Base-by-base conservation (phyloP, 805 yeast genomes). In the Blastobotrys attinorum region DNA sequence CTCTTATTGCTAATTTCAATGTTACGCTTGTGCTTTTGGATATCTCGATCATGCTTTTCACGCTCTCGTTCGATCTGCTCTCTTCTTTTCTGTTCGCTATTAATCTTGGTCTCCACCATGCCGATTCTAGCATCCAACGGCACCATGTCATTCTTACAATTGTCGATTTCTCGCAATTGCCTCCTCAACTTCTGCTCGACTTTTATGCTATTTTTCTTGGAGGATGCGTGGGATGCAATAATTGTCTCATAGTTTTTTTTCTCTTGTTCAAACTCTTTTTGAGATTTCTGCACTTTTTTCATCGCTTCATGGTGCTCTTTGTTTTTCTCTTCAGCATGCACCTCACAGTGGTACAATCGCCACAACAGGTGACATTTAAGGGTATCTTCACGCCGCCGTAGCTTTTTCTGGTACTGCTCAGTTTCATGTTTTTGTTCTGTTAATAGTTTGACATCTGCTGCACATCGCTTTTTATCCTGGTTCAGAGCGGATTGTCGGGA, bases 401-500 rank as follows among this genome's bases (percentile, higher is more conserved):
- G n/a, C 54, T 76, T 79, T 27, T 64, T 59, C 50, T 80, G 81
- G 59, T 77, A 87, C 45, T 72, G 65, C 46, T 79, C 83, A 39
- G 83, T 82, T 58, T 87, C 92, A 3, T 67, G 67, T 52, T 81
- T 71, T 58, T 87, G 95, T 47, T 77, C 86, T 51, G 77, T 78
- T 54, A 86, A 86, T 53, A 81, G 89, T 58, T 75, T 82, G 39
- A 84, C 71, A 58, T 86, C 97, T 31, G 79, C 81, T 35, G 80
- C 69, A 31, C 80, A 74, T 59, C 89, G 75, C 61, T 81, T 81
- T 48, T 79, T 75, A 22, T 85, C 73, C 47, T 82, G 77, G 2
- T 83, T 75, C 8, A 76, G 68, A 2, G 81, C 74, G 0, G 94
- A 72, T 2, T 71, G 69, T 45, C 75, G 80, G 2, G 90, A 81